Base-by-base conservation (phyloP, 176 grass and related monocot species). In the Otatea glauca region DNA sequence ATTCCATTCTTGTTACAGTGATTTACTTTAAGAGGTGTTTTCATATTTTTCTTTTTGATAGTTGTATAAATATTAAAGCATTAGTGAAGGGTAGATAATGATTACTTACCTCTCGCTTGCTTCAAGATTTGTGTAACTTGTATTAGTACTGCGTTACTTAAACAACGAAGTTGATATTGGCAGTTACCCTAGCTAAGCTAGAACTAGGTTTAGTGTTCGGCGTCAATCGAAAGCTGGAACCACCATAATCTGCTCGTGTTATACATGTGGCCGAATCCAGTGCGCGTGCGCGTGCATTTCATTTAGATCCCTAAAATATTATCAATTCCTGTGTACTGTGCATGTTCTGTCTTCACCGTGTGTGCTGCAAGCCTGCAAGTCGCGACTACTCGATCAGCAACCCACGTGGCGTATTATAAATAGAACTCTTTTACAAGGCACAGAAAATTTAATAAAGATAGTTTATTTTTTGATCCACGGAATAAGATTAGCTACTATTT, bases 321-420 rank as follows among this genome's bases (percentile, higher is more conserved):
- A 13, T 0, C 70, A 15, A 43, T 80, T 59, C 42, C 39, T 10
- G 13, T 21, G 24, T 21, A 20, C 67, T 60, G 67, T 81, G 27
- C 3, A 1, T 41, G 65, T 2, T 21, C 44, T 53, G 34, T 70
- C 74, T 13, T 25, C 81, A 64, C 43, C 23, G 43, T 74, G 24
- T 25, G 25, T 37, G n/a, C 7, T 13, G n/a, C n/a, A n/a, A n/a
- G n/a, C n/a, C 23, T 18, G 43, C 81, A 60, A 82, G 70, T 50
- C 65, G 70, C 42, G 18, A 15, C 27, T 38, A 2, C 37, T 39
- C 38, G 38, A 39, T 39, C 14, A 25, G 60, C 27, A 11, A n/a
- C 37, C 70, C 81, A 83, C 59, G 51, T 14, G 6, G 42, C 55
- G 8, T 12, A 9, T 29, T 84, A 84, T 76, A 84, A 84, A 84